Conservation (phyloP, 495 filamentous ascomycete species). For the Lophiostoma macrostomum region DNA sequence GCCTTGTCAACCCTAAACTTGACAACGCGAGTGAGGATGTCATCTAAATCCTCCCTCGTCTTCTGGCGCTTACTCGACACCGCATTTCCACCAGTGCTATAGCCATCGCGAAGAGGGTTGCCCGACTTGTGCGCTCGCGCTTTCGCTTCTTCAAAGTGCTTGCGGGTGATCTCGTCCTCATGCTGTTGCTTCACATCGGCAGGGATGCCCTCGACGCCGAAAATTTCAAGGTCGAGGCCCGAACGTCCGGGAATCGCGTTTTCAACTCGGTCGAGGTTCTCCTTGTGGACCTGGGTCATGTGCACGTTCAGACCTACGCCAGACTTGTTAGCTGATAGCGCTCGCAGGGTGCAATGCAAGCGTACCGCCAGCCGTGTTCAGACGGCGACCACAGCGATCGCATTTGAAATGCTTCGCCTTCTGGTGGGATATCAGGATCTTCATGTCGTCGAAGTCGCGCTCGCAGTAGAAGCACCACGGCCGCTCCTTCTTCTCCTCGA, state of each 20-base stretch:
- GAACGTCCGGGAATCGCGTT: slow-evolving; percentile 84
- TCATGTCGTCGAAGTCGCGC: slow-evolving; percentile 94
- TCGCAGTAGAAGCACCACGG: slow-evolving; percentile 99
- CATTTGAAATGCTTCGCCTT: slow-evolving; percentile 99
- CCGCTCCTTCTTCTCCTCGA: slow-evolving; percentile 81
- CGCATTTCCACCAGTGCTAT: slow-evolving; percentile 14
- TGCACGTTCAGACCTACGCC: slow-evolving; percentile 83
- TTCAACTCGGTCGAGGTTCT: slow-evolving; percentile 77
- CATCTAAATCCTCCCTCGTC: slow-evolving; percentile 39
- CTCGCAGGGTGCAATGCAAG: slow-evolving; percentile 3
- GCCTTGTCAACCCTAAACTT: slow-evolving; percentile 8
- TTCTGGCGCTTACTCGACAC: slow-evolving; percentile 74
- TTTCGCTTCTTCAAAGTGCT: slow-evolving; percentile 79
- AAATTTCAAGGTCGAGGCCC: slow-evolving; percentile 88
- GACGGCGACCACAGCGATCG: slow-evolving; percentile 75
- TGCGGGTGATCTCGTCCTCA: slow-evolving; percentile 75
- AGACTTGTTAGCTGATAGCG: slow-evolving; percentile 1
- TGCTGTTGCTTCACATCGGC: slow-evolving; percentile 78
- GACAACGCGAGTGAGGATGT: background rate
- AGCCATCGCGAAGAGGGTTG: slow-evolving; percentile 74
- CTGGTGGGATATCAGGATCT: slow-evolving; percentile 93
- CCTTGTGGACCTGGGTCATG: slow-evolving; percentile 98
- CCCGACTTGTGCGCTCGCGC: slow-evolving; percentile 79
- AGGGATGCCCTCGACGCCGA: slow-evolving; percentile 96
- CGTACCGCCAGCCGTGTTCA: slow-evolving; percentile 94